Evolutionary conservation across 2,329 filamentous ascomycete species (phyloP), one percentile per base, ranked within the genome.

Genomic region (Aureobasidium sp.): DNA sequence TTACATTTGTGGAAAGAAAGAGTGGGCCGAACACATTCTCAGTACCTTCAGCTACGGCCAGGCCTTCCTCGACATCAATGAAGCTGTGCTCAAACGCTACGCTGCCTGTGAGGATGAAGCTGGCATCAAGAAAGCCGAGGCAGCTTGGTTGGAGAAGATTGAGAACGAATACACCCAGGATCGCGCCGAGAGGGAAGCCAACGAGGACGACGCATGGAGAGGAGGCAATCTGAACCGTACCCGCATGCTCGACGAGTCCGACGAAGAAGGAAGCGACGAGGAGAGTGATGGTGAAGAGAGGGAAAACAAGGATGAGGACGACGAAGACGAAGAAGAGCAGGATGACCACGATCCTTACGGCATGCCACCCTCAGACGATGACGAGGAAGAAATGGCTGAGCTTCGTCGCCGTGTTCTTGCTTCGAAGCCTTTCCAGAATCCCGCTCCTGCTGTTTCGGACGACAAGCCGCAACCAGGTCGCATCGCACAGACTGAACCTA

Each of bases 381-480:
- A 96, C 62, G 91, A 95, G 68, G 89, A 89, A 58, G 87, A 91
- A 71, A 97, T 97, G 92, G 92, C 90, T 39, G 92, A 96, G 70
- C 87, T 99, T 58, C 84, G 94, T 53, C 86, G 88, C 61, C 90
- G 90, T 68, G 91, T 97, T n/a, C 82, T 99, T 2, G 89, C 88
- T 7, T 96, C 93, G 7, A 97, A 93, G 71, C 85, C 91, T 0
- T 99, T 99, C 70, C 78, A 88, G 46, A 89, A 89, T 66, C 76
- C 65, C 20, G 70, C 75, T 64, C 65, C 65, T 55, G 44, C 65
- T 9, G 70, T 74, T 64, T 52, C 76, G 50, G 69, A 71, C 56
- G 78, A 82, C 65, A 87, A 86, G 67, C 81, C 82, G 62, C 70
- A 72, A 36, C 84, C 83, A 0, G 82, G 87, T 68, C 84, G 80